phyloP scores from a whole-genome alignment of 805 yeast species.

The Yarrowia hollandica region DNA sequence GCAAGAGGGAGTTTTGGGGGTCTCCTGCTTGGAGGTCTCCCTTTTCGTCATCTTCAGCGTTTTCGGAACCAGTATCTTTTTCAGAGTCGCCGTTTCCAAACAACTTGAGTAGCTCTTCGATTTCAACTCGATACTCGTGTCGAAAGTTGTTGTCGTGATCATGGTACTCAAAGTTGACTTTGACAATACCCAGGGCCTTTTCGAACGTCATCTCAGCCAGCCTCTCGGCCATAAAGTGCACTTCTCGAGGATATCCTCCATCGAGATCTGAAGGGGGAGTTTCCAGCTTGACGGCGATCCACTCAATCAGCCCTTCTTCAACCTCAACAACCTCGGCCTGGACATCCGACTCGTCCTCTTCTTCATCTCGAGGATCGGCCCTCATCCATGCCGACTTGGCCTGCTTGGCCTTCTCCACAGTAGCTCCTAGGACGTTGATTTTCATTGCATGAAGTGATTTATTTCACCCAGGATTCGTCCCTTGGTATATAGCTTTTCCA shows the following conservation, averaged over 20 bases:
- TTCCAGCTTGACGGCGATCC: not conserved
- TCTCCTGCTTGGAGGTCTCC: too few relatives aligned
- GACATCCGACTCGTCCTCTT: not conserved
- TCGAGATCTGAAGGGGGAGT: not conserved
- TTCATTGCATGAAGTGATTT: too few relatives aligned
- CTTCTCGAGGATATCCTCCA: conserved; percentile 25
- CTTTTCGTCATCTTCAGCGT: too few relatives aligned
- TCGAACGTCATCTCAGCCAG: conserved; percentile 39
- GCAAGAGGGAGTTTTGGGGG: conserved; percentile 44
- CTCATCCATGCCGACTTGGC: too few relatives aligned
- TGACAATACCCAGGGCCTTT: conserved; percentile 47
- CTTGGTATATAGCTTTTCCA: too few relatives aligned
- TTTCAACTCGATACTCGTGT: conserved; percentile 37
- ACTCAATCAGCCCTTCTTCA: not conserved
- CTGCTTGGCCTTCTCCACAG: too few relatives aligned
- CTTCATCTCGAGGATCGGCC: too few relatives aligned
- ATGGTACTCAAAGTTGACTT: conserved; percentile 47
- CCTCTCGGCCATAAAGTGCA: conserved; percentile 33
- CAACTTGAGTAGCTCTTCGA: not conserved
- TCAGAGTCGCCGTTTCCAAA: not conserved
- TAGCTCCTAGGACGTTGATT: too few relatives aligned
- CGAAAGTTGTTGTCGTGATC: conserved; percentile 49
- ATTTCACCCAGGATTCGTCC: too few relatives aligned
- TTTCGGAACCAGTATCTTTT: too few relatives aligned
- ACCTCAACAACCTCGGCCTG: not conserved